Percentiles rank a stretch among this genome's conserved stretches.
phyloP scores from a whole-genome alignment of 352 stramenopile species.

The Phytophthora megakarya region DNA sequence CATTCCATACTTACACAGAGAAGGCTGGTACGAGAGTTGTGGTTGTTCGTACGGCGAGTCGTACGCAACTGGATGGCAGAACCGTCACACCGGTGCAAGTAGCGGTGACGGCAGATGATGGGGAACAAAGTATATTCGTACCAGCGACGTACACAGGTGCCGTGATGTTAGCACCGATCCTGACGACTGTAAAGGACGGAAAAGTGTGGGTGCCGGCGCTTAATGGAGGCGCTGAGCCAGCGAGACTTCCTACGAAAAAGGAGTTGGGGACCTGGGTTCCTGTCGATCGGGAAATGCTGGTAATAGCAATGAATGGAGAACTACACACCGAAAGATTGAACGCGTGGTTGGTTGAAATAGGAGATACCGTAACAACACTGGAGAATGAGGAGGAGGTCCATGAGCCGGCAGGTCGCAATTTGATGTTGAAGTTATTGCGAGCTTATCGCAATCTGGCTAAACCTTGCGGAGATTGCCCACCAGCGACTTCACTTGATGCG shows the following conservation, averaged over 20 bases:
- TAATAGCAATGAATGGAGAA: conserved; percentile 11
- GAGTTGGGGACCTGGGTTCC: background rate
- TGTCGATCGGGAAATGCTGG: background rate
- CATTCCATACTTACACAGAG: background rate
- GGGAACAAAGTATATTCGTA: background rate
- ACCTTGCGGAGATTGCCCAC: background rate
- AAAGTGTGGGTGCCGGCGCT: background rate
- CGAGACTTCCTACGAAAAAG: background rate
- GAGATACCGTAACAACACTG: background rate
- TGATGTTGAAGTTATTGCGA: conserved; percentile 18
- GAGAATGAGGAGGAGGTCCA: conserved; percentile 11
- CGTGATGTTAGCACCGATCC: background rate
- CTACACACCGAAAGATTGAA: background rate
- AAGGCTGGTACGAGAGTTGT: background rate
- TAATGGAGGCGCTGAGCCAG: background rate
- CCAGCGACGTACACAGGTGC: background rate
- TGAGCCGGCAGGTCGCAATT: background rate
- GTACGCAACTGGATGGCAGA: background rate
- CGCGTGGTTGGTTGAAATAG: background rate
- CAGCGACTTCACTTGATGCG: background rate
- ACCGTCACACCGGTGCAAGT: background rate
- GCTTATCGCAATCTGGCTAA: background rate
- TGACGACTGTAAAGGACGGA: background rate
- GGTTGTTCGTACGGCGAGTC: background rate
- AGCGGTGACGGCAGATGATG: background rate